Conservation (phyloP, 108 stramenopile genomes). For the Mediolabrus comicus region DNA sequence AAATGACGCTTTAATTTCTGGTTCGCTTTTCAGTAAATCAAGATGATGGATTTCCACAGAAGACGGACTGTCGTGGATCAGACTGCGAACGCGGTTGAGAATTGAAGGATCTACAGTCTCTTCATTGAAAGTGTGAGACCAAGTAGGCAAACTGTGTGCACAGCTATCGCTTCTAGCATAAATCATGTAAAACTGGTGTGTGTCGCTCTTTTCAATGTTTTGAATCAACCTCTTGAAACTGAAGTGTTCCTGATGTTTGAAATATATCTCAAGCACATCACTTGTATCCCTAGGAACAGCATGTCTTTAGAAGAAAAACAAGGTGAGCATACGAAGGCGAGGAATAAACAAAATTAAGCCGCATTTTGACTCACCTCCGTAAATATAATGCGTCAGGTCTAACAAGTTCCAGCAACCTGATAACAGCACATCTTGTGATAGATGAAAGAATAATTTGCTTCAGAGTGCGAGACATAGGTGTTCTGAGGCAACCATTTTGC, state of each 20-base stretch:
- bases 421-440: not conserved
- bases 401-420: not conserved
- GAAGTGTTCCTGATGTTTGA: constrained; percentile 23
- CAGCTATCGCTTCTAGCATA: constrained; percentile 14
- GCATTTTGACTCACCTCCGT: not conserved
- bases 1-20: constrained; percentile 1
- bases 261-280: constrained; percentile 15
- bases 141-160: constrained; percentile 15
- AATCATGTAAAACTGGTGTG: constrained; percentile 7
- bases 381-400: constrained; percentile 1
- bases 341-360: not conserved
- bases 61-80: constrained; percentile 15
- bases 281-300: not conserved
- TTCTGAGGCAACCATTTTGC: not conserved
- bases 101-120: not conserved
- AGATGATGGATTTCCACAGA: constrained; percentile 22
- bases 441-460: not conserved
- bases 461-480: not conserved
- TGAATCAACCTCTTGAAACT: constrained; percentile 7
- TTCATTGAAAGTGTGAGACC: not conserved
- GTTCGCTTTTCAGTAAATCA: constrained; percentile 25
- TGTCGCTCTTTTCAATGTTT: not conserved
- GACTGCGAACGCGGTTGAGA: constrained; percentile 2
- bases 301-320: not conserved
- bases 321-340: not conserved